phyloP scores from a whole-genome alignment of 2,329 filamentous ascomycete species.

The Cercospora sp. region DNA sequence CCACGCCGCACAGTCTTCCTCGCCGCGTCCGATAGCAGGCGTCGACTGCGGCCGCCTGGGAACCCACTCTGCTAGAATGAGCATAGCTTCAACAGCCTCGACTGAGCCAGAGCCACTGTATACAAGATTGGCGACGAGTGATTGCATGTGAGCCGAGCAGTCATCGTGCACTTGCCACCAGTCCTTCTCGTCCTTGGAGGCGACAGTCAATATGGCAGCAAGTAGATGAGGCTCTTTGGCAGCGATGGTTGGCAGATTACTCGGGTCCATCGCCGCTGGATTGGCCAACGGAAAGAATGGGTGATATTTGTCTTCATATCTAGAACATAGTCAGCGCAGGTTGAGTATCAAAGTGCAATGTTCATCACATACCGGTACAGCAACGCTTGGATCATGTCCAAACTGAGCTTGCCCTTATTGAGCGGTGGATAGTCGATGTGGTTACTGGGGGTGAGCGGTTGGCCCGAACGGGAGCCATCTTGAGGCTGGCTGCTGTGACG shows the following conservation, averaged over 20 bases:
- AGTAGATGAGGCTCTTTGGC: slow-evolving; percentile 37
- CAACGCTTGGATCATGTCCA: slow-evolving; percentile 36
- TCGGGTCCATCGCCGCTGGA: slow-evolving; percentile 34
- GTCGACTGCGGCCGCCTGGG: slow-evolving; percentile 35
- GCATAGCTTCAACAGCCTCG: slow-evolving; percentile 40
- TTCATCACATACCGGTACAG: slow-evolving; percentile 27
- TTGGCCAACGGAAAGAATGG: slow-evolving; percentile 40
- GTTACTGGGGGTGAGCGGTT: slow-evolving; percentile 21
- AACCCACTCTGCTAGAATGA: slow-evolving; percentile 40
- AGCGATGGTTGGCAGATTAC: slow-evolving; percentile 33
- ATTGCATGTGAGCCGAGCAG: slow-evolving; percentile 40
- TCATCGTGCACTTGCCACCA: slow-evolving; percentile 39
- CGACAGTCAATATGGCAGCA: slow-evolving; percentile 38
- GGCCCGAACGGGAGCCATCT: slow-evolving; percentile 13
- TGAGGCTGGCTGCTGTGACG: slow-evolving; percentile 7
- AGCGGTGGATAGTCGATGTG: slow-evolving; percentile 36
- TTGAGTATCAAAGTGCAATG: not conserved
- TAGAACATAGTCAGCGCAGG: slow-evolving; percentile 1
- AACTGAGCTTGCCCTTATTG: slow-evolving; percentile 32
- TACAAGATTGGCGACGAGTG: slow-evolving; percentile 36
- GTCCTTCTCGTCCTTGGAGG: slow-evolving; percentile 38
- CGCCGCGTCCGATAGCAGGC: slow-evolving; percentile 36
- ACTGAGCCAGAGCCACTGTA: slow-evolving; percentile 37
- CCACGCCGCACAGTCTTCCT: slow-evolving; percentile 40
- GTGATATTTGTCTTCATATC: slow-evolving; percentile 39